Conservation (phyloP, 306 rosid species). For the Purshia tridentata region DNA sequence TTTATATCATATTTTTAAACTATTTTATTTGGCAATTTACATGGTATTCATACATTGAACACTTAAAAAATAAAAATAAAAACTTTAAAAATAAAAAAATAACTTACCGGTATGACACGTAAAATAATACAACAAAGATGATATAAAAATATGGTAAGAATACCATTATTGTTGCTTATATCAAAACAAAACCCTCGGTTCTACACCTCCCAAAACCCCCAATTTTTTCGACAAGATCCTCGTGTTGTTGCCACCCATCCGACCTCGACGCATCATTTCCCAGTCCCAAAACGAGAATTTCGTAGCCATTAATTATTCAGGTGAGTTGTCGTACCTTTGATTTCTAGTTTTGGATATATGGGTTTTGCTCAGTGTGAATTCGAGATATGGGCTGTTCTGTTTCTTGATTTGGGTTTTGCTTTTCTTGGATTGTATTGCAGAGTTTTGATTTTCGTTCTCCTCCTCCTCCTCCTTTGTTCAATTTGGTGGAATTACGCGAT, state of each 20-base stretch:
- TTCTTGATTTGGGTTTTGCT: conserved; percentile 4
- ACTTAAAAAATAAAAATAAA: too few relatives aligned
- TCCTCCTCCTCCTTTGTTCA: too few relatives aligned
- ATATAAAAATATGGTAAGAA: too few relatives aligned
- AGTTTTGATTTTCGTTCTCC: conserved; percentile 22
- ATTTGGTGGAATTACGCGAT: conserved; percentile 25
- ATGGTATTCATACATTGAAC: too few relatives aligned
- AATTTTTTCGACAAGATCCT: conserved; percentile 16
- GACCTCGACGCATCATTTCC: background rate
- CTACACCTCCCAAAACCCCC: background rate
- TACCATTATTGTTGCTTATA: too few relatives aligned
- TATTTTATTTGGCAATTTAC: too few relatives aligned
- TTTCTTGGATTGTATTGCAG: conserved; percentile 19
- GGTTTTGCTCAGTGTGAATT: background rate
- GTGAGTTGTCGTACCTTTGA: conserved; percentile 11
- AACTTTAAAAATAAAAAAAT: too few relatives aligned
- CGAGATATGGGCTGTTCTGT: background rate
- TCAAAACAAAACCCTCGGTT: conserved; percentile 19
- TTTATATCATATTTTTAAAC: too few relatives aligned
- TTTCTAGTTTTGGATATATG: conserved; percentile 13
- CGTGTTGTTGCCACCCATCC: background rate
- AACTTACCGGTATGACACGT: too few relatives aligned
- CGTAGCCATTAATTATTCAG: conserved; percentile 1
- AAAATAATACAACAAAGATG: too few relatives aligned
- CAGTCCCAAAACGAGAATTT: too few relatives aligned